Evolutionary conservation across 148 eudicot genomes (phyloP).

Genomic region (Arctostaphylos glauca): DNA sequence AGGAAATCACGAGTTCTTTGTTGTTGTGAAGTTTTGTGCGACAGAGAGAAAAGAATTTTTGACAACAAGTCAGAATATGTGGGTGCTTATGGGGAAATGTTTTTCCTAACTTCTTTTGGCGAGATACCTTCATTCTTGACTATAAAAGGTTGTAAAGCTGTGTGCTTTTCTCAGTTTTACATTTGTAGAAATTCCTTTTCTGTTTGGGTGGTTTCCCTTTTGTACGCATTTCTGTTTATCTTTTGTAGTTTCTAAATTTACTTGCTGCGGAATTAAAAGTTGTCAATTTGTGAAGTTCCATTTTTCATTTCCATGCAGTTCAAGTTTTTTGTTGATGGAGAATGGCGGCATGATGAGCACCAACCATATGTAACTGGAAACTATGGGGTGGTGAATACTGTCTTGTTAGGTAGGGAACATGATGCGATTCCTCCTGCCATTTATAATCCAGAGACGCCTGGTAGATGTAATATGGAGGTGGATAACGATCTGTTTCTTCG

Average conservation of each 20-base stretch:
- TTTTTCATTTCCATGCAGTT: constrained; percentile 46
- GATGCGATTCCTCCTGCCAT: constrained; percentile 45
- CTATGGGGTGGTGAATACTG: constrained; percentile 68
- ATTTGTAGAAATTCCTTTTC: neutral
- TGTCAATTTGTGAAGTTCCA: constrained; percentile 1
- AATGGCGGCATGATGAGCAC: constrained; percentile 77
- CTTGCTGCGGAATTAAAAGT: neutral
- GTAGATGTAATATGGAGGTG: constrained; percentile 74
- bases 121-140: neutral
- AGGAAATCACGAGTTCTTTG: neutral
- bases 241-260: neutral
- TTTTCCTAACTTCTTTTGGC: neutral
- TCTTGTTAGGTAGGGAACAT: constrained; percentile 47
- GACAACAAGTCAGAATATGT: neutral
- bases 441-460: constrained; percentile 45
- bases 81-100: neutral
- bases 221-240: neutral
- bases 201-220: neutral
- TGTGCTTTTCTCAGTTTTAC: neutral
- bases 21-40: neutral
- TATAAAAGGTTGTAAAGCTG: neutral
- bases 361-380: constrained; percentile 55
- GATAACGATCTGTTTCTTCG: constrained; percentile 52
- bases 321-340: constrained; percentile 81
- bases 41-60: neutral